Evolutionary conservation across 2,329 filamentous ascomycete species (phyloP), one percentile per base, ranked within the genome.

Genomic region (Penicillium frequentans): DNA sequence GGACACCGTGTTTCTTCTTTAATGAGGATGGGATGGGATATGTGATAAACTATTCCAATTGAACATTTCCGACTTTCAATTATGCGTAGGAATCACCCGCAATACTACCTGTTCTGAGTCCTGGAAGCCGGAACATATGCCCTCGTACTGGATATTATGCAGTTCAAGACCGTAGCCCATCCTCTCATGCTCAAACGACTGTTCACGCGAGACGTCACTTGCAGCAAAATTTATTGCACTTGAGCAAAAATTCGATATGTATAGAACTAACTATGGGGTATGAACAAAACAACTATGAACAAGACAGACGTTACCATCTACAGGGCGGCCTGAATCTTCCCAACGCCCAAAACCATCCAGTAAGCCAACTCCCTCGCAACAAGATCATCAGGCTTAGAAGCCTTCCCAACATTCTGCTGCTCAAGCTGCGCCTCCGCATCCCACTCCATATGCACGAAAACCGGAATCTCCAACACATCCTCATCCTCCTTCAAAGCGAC

Each of bases 391-490:
- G 84, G 86, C 72, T 82, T 87, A 64, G 83, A 84, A 2, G 76
- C 68, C 66, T 71, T 73, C 68, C 64, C 68, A 52, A 67, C 65
- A 56, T 66, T 65, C 58, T 62, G 68, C 56, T 72, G 74, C 58
- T 70, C 75, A 60, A 69, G 71, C 55, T 78, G 76, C 3, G 82
- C 79, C 13, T 85, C 88, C 9, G 86, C 85, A 58, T 90, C 93
- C 87, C 93, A 99, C 73, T 97, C 93, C 55, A 96, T 83, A 24
- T 92, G 84, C 59, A 99, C 91, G 79, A 96, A 96, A 68, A 99
- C 87, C 54, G 95, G 93, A 65, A 99, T 93, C 81, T 99, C 95
- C 43, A 98, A 75, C 29, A 88, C 77, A 68, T 87, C 83, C 55
- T 86, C 83, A 58, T 86, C 85, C 48, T 83, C 81, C 27, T 67